Base-by-base conservation (phyloP, 345 rosid genomes). In the Alliaria petiolata region DNA sequence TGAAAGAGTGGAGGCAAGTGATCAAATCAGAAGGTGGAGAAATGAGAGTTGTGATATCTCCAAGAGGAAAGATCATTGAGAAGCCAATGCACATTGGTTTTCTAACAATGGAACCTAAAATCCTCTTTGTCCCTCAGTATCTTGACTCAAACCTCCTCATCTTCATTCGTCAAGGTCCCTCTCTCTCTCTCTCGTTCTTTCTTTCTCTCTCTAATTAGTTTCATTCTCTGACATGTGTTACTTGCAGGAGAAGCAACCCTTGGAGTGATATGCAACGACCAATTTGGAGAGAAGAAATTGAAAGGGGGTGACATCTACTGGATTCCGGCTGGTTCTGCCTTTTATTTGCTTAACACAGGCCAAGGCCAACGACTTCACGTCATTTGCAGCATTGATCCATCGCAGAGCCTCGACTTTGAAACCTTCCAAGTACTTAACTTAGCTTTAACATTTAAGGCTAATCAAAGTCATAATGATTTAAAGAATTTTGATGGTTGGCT, bases 51-150 rank as follows among this genome's bases (percentile, higher is more conserved):
- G 81, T 84, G 40, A 80, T 61, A 78, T 83, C 83, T 44, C 54
- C 71, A 44, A 76, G 80, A 12, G 82, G 88, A 35, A 79, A 79
- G 57, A 71, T 80, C 16, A 44, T 79, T 6, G 87, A 86, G 57
- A 84, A 81, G 69, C 84, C 86, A 17, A 64, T 84, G 86, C 89
- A 90, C 68, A 84, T 89, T 36, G 98, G 97, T 14, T 87, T 91
- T 83, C 83, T 95, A 46, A 81, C 87, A 2, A 91, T 95, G 98
- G 93, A 91, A 76, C 98, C 99, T 19, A 64, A 79, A 30, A 43
- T 83, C 42, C 92, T 91, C 47, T 86, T 91, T 80, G 60, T 95
- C 35, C 99, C 97, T 69, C 96, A 86, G 79, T 95, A 89, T 71
- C 81, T 86, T 7, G 97, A 91, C 65, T 87, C 96, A 16, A 81